Percentiles rank a stretch among this genome's conserved stretches.
phyloP scores from a whole-genome alignment of 2,329 filamentous ascomycete species.

The Talaromyces atroroseus region DNA sequence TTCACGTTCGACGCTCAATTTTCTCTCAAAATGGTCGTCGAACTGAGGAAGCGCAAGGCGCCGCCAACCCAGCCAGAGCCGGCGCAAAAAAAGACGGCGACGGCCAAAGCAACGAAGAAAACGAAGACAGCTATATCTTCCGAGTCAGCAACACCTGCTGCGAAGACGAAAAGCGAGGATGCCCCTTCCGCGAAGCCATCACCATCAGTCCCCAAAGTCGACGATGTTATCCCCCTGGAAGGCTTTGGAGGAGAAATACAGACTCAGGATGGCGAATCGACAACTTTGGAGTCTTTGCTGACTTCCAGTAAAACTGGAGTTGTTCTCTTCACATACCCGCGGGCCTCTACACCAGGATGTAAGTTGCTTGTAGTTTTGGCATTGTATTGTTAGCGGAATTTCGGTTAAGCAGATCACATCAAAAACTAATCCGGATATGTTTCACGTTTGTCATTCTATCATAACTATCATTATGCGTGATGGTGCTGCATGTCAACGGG shows the following conservation, averaged over 20 bases:
- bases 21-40: slow-evolving; percentile 44
- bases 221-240: slow-evolving; percentile 50
- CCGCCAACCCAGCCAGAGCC: slow-evolving; percentile 40
- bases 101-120: slow-evolving; percentile 16
- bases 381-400: background rate
- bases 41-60: slow-evolving; percentile 59
- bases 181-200: slow-evolving; percentile 22
- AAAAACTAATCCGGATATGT: background rate
- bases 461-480: background rate
- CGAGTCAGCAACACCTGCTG: background rate
- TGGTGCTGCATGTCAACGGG: background rate
- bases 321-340: slow-evolving; percentile 92
- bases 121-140: background rate
- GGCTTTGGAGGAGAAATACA: slow-evolving; percentile 65
- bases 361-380: slow-evolving; percentile 39
- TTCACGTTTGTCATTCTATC: background rate
- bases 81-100: slow-evolving; percentile 22
- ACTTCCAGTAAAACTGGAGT: slow-evolving; percentile 79
- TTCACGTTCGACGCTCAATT: background rate
- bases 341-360: slow-evolving; percentile 92
- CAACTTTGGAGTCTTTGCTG: slow-evolving; percentile 72
- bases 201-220: slow-evolving; percentile 34
- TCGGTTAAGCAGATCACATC: too few species aligned
- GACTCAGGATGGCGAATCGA: slow-evolving; percentile 77
- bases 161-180: slow-evolving; percentile 20